Conservation (phyloP, 257 asterid genomes). For the Solanum appendiculatum region DNA sequence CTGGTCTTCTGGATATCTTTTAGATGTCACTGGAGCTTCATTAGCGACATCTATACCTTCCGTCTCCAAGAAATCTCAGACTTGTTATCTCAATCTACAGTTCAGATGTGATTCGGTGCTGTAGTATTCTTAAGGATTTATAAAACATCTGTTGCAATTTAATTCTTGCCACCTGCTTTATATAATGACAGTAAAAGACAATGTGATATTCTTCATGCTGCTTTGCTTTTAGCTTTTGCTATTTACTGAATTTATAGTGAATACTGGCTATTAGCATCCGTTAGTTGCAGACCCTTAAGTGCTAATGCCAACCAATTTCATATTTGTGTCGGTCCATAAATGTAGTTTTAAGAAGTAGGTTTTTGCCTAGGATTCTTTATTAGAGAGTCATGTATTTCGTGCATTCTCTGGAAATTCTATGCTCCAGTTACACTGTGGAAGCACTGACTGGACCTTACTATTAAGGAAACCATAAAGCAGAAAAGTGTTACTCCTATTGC, state of each 20-base stretch:
- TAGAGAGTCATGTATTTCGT: neutral
- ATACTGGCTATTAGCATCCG: neutral
- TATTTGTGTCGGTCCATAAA: neutral
- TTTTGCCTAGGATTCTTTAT: neutral
- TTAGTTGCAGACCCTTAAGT: neutral
- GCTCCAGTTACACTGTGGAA: neutral
- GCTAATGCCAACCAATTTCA: neutral
- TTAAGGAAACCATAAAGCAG: neutral
- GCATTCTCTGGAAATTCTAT: neutral
- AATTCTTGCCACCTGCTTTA: neutral
- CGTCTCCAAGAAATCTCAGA: neutral
- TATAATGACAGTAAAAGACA: neutral
- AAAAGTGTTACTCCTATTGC: neutral
- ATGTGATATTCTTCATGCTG: neutral
- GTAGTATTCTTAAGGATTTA: neutral
- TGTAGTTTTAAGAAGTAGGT: neutral
- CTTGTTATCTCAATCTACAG: neutral
- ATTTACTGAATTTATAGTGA: neutral
- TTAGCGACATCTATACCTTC: neutral
- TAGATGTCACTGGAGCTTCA: neutral
- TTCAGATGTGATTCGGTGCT: neutral
- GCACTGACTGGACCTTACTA: neutral
- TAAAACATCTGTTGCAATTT: neutral
- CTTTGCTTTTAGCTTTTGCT: neutral
- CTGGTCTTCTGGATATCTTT: neutral